phyloP scores from a whole-genome alignment of 495 filamentous ascomycete genomes.

The Penicillium coprophilum region DNA sequence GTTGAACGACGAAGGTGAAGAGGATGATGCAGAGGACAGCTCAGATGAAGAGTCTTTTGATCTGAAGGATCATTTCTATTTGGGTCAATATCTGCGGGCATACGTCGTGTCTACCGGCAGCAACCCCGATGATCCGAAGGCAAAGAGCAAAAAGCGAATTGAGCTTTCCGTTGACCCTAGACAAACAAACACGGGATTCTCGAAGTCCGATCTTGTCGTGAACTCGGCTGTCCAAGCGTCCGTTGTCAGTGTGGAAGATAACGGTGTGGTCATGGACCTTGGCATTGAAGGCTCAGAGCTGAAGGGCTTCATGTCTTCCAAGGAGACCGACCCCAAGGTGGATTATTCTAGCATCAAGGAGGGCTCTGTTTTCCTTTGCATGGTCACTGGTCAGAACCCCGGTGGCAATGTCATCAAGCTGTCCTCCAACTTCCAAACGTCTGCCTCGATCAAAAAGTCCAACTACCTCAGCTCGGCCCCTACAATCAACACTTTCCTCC shows the following conservation, averaged over 20 bases:
- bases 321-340: constrained; percentile 65
- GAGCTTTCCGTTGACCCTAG: constrained; percentile 79
- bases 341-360: constrained; percentile 65
- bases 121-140: constrained; percentile 52
- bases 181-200: constrained; percentile 70
- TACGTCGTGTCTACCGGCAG: constrained; percentile 71
- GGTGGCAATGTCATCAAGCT: constrained; percentile 85
- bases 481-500: constrained; percentile 84
- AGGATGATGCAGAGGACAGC: constrained; percentile 49
- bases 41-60: constrained; percentile 61
- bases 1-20: constrained; percentile 55
- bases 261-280: constrained; percentile 91
- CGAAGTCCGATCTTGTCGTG: constrained; percentile 64
- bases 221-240: constrained; percentile 82
- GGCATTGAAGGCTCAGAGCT: constrained; percentile 65
- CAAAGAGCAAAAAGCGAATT: constrained; percentile 75
- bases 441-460: constrained; percentile 67
- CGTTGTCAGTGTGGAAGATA: constrained; percentile 87
- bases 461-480: constrained; percentile 71
- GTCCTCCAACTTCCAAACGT: constrained; percentile 66
- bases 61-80: constrained; percentile 66
- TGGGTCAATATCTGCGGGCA: constrained; percentile 88
- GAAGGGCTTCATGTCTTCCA: constrained; percentile 85
- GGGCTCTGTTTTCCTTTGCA: constrained; percentile 80
- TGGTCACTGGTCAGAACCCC: constrained; percentile 70